Evolutionary conservation across 2,329 filamentous ascomycete genomes (phyloP).

Genomic region (Dactylella cylindrospora): DNA sequence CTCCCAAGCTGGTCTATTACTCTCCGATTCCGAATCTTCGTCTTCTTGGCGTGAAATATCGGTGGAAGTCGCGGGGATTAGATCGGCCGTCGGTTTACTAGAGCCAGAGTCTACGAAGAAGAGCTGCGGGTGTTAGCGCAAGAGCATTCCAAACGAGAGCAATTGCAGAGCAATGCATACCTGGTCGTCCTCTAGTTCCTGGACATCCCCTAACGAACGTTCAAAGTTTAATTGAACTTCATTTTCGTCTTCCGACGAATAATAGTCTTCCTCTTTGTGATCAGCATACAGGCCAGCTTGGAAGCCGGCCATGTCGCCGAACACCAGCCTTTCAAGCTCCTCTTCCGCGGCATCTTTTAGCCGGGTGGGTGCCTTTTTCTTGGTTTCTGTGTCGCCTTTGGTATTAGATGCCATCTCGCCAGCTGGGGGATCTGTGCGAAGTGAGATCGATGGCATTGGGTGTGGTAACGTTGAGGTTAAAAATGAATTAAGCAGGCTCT

Average conservation of each 20-base stretch:
- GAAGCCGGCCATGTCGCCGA: slow-evolving; percentile 84
- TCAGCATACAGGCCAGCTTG: slow-evolving; percentile 68
- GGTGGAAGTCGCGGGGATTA: slow-evolving; percentile 38
- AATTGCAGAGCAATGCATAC: slow-evolving; percentile 47
- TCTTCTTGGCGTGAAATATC: slow-evolving; percentile 53
- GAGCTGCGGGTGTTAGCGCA: slow-evolving; percentile 55
- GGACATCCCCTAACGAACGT: slow-evolving; percentile 42
- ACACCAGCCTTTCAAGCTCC: slow-evolving; percentile 82
- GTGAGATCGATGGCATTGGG: slow-evolving; percentile 11
- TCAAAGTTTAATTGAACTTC: slow-evolving; percentile 48
- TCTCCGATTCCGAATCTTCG: slow-evolving; percentile 48
- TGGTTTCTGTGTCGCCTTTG: slow-evolving; percentile 1
- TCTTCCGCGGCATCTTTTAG: slow-evolving; percentile 81
- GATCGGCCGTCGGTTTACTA: slow-evolving; percentile 49
- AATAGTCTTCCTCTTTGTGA: slow-evolving; percentile 53
- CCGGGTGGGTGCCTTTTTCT: slow-evolving; percentile 23
- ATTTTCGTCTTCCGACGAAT: slow-evolving; percentile 51
- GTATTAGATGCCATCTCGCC: slow-evolving; percentile 14
- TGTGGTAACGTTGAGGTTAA: background rate
- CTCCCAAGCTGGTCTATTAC: slow-evolving; percentile 70
- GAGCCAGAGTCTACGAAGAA: slow-evolving; percentile 78
- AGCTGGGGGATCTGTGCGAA: background rate
- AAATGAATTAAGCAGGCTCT: background rate
- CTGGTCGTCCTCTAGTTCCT: slow-evolving; percentile 33
- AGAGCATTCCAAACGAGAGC: slow-evolving; percentile 30